These are phyloP conservation scores for Colletotrichum higginsianum DNA, from an alignment of 2,329 filamentous ascomycete species.

Conservation along the genomic window DNA sequence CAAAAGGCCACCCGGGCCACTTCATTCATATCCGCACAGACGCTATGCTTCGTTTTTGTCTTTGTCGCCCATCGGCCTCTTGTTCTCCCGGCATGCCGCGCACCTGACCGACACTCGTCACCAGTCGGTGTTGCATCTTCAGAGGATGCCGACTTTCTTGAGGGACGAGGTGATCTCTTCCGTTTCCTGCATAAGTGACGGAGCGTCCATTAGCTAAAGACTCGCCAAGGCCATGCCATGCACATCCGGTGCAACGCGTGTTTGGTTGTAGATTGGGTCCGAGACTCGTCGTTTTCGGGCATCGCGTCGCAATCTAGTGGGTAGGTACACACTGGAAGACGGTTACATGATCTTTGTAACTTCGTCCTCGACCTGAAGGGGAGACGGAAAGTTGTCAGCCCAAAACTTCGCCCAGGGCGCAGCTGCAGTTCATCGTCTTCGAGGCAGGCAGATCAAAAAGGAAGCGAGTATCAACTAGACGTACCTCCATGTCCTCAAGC, in stretches of 20 bases:
- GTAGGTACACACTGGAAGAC: slow-evolving; percentile 40
- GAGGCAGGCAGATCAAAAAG: slow-evolving; percentile 11
- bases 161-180: slow-evolving; percentile 56
- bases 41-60: slow-evolving; percentile 27
- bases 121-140: slow-evolving; percentile 48
- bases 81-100: slow-evolving; percentile 10
- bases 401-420: slow-evolving; percentile 38
- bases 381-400: slow-evolving; percentile 64
- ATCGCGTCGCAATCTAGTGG: slow-evolving; percentile 30
- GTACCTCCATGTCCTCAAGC: slow-evolving; percentile 98
- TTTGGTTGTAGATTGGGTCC: slow-evolving; percentile 27
- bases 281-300: slow-evolving; percentile 16
- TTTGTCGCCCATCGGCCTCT: slow-evolving; percentile 18
- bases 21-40: slow-evolving; percentile 21
- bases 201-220: slow-evolving; percentile 46
- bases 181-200: slow-evolving; percentile 48
- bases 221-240: slow-evolving; percentile 30
- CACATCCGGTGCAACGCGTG: slow-evolving; percentile 14
- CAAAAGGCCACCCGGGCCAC: slow-evolving; percentile 47
- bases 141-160: slow-evolving; percentile 59
- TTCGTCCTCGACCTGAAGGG: slow-evolving; percentile 86
- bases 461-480: slow-evolving; percentile 55
- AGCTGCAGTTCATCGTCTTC: slow-evolving; percentile 24
- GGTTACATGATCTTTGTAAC: slow-evolving; percentile 90
- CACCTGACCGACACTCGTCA: slow-evolving; percentile 3